Base-by-base conservation (phyloP, 2,329 filamentous ascomycete species). In the Sarocladiaceae sp. region DNA sequence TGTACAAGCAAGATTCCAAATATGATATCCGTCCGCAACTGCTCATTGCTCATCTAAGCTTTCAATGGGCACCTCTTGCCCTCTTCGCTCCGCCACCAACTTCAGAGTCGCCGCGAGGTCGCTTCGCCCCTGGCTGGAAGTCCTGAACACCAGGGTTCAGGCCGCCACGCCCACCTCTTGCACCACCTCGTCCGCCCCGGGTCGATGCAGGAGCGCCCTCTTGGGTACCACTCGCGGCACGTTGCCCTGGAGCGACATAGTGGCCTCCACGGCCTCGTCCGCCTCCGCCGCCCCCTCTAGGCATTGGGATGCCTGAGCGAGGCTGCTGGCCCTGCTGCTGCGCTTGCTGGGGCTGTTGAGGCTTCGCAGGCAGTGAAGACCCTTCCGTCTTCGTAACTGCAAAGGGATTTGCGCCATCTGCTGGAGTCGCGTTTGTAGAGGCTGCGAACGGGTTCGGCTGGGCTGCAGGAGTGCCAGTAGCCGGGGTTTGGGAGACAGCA, bases 71-170 rank as follows among this genome's bases (percentile, higher is more conserved):
- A 54, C 72, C 72, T 31, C 72, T 63, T 3, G 70, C 68, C 54
- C 72, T 62, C 62, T 75, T 75, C 3, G 70, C 70, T 18, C 71
- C 71, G 17, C 64, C 71, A 4, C 68, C 70, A 20, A 57, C 64
- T 49, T 74, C 72, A 1, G 67, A 70, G 52, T 84, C 80, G 47
- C 82, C 79, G 51, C 80, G 71, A 13, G 78, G 73, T 25, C 80
- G 72, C 66, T 84, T 83, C 57, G 73, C 78, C 3, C 80, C 79
- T 8, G 77, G 75, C 37, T 82, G 79, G 58, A 82, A 78, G 53
- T 84, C 82, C 47, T 74, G 69, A 10, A 76, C 80, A 12, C 67
- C 67, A 1, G 76, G 73, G 57, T 79, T 83, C 58, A 83, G 59
- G 11, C 54, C 68, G 11, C 66, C 66, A 20, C 76, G 70, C 28